Base-by-base conservation (phyloP, 441 rosid species). In the Eutrema salsugineum region DNA sequence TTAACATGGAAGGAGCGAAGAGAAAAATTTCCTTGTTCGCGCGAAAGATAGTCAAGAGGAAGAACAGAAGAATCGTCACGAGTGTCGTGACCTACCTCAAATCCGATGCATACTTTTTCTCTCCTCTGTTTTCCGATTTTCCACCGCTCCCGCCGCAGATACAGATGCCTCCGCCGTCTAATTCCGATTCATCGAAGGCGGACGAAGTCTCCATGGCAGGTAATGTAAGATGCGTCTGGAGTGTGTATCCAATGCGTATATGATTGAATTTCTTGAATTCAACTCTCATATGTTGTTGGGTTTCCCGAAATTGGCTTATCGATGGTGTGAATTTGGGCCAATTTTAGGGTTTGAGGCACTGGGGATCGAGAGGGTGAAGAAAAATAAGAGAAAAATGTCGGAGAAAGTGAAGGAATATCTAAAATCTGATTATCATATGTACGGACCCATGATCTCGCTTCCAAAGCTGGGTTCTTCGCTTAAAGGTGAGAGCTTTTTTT, bases 61-160 rank as follows among this genome's bases (percentile, higher is more conserved):
- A 71, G 48, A 78, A 32, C 70, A 77, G 63, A 57, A 50, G 69
- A 55, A 43, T 79, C 12, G 24, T 82, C 3, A 80, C 38, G 24
- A 77, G 48, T 54, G 50, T 81, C 15, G 74, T 72, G 4, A 28
- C 76, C 17, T 86, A 82, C 75, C 86, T 91, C 19, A 71, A 73
- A 22, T 75, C 84, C 17, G 83, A 89, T 72, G 55, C 53, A 2
- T 73, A 85, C 83, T 78, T 85, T 81, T 85, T 79, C 69, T 81
- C 84, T 78, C 88, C 93, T 48, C 67, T 83, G 46, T 3, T 87
- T 16, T 75, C 81, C 46, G 11, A 69, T 8, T 64, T 55, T 8
- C 36, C 62, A 22, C 47, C 20, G 19, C 12, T 30, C 11, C 12
- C 50, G 17, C 40, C 53, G 54, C 44, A 35, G 30, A 40, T 28